Evolutionary conservation across 106 monocot species (phyloP).

Genomic region (Gastrodia elata): DNA sequence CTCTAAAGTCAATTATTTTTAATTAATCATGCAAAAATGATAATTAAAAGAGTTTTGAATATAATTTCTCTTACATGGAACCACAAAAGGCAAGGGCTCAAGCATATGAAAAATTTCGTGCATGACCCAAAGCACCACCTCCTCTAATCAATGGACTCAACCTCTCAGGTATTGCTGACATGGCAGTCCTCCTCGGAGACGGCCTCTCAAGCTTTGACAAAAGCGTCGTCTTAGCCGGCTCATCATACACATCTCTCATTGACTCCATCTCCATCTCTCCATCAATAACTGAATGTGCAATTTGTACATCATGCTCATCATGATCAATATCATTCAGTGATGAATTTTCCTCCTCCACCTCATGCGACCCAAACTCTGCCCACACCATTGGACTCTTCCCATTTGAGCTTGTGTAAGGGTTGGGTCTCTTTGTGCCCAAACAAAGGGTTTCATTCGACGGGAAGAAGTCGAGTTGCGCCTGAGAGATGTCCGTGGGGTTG

Average conservation of each 20-base stretch:
- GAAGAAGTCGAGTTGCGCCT: constrained; percentile 25
- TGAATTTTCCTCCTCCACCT: constrained; percentile 8
- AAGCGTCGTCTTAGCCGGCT: constrained; percentile 24
- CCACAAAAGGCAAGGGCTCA: not conserved
- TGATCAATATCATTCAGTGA: constrained; percentile 13
- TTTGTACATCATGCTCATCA: constrained; percentile 12
- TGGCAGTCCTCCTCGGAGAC: constrained; percentile 27
- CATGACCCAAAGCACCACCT: not conserved
- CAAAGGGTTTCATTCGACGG: constrained; percentile 14
- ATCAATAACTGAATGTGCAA: constrained; percentile 2
- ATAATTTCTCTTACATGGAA: not conserved
- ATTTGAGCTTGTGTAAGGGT: constrained; percentile 11
- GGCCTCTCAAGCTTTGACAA: constrained; percentile 42
- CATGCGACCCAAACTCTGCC: constrained; percentile 27
- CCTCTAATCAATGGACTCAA: constrained; percentile 37
- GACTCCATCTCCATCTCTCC: constrained; percentile 19
- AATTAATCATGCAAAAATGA: not conserved
- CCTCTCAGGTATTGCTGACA: constrained; percentile 19
- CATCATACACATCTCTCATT: constrained; percentile 22
- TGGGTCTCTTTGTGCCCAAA: constrained; percentile 37
- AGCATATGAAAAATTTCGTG: constrained; percentile 6
- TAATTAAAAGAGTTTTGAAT: not conserved
- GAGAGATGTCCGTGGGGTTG: constrained; percentile 34
- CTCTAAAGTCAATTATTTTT: not conserved
- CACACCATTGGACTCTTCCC: constrained; percentile 55